A percentile compares a stretch with the other conserved stretches of the same genome.
These are phyloP conservation scores for Diaporthe nobilis DNA, from an alignment of 2,329 filamentous ascomycete species.

Conservation along the genomic window DNA sequence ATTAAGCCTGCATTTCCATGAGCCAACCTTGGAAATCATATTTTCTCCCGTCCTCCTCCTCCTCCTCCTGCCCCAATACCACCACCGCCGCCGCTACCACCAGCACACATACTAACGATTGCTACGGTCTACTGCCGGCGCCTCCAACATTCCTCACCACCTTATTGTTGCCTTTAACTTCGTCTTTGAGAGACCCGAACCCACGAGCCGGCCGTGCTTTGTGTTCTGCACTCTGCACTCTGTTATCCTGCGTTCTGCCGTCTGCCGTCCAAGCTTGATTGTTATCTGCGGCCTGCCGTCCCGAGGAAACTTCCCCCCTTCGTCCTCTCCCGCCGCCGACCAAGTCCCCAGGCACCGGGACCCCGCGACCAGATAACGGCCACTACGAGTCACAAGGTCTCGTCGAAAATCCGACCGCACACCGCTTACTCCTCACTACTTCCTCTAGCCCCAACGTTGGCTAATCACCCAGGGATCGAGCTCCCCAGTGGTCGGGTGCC, in stretches of 20 bases:
- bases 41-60: not conserved
- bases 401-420: slow-evolving; percentile 1
- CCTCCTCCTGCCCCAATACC: not conserved
- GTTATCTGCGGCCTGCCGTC: slow-evolving; percentile 31
- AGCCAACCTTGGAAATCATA: not conserved
- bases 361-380: slow-evolving; percentile 19
- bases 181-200: not conserved
- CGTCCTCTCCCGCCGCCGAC: not conserved
- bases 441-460: slow-evolving; percentile 20
- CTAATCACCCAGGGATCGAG: not conserved
- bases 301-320: not conserved
- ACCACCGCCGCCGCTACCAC: not conserved
- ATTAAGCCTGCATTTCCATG: slow-evolving; percentile 22
- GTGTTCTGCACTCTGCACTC: not conserved
- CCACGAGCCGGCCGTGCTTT: not conserved
- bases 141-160: not conserved
- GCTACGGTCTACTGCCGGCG: not conserved
- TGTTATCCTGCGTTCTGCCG: not conserved
- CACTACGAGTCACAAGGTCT: slow-evolving; percentile 32
- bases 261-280: slow-evolving; percentile 25
- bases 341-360: not conserved
- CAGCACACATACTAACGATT: not conserved
- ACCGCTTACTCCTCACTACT: slow-evolving; percentile 22
- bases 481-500: slow-evolving; percentile 16
- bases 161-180: not conserved